Conservation (phyloP, 2,329 filamentous ascomycete species). For the Knoxdaviesia capensis region DNA sequence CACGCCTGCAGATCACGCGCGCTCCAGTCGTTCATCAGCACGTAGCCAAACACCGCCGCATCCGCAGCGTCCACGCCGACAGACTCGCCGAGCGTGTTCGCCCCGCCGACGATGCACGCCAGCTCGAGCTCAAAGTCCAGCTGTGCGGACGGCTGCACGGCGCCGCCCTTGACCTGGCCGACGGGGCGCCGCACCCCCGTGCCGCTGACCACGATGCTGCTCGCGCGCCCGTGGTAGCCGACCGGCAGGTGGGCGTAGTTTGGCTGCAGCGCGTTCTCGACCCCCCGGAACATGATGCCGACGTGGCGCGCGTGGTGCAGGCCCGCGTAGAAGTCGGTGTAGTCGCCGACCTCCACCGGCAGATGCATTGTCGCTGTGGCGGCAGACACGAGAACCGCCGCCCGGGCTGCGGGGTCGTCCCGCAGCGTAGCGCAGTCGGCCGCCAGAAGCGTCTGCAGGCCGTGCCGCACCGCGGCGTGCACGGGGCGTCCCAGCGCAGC, state of each 20-base stretch:
- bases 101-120: slow-evolving; percentile 43
- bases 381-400: background rate
- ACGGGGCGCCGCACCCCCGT: slow-evolving; percentile 45
- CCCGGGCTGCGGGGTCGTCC: background rate
- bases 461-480: slow-evolving; percentile 41
- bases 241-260: slow-evolving; percentile 59
- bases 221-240: slow-evolving; percentile 54
- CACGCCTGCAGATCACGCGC: slow-evolving; percentile 33
- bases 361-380: slow-evolving; percentile 21
- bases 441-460: slow-evolving; percentile 37
- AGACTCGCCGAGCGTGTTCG: slow-evolving; percentile 38
- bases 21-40: slow-evolving; percentile 38
- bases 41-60: slow-evolving; percentile 49
- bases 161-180: slow-evolving; percentile 32
- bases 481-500: slow-evolving; percentile 46
- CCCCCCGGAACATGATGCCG: slow-evolving; percentile 45
- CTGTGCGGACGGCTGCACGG: slow-evolving; percentile 6
- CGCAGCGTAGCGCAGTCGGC: slow-evolving; percentile 21
- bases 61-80: slow-evolving; percentile 41
- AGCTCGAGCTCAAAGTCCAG: slow-evolving; percentile 56
- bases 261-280: slow-evolving; percentile 48
- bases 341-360: slow-evolving; percentile 54
- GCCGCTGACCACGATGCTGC: slow-evolving; percentile 49
- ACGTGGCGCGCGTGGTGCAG: slow-evolving; percentile 46
- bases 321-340: slow-evolving; percentile 63